These are phyloP conservation scores for Torrubiella hemipterigena DNA, from an alignment of 2,329 filamentous ascomycete species.

Conservation along the genomic window DNA sequence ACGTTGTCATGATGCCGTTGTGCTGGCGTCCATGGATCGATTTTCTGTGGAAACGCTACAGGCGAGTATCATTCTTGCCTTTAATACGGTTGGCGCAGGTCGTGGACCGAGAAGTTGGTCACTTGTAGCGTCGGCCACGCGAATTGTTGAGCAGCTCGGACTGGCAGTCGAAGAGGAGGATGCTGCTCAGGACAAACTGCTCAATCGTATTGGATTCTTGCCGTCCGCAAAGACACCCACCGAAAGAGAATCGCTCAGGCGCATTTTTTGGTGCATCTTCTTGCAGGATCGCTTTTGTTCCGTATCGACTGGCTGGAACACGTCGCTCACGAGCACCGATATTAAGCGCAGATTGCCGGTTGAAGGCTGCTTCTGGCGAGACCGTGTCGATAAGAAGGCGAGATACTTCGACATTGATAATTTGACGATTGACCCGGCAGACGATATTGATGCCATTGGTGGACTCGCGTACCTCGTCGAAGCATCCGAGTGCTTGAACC, in stretches of 20 bases:
- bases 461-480: constrained; percentile 25
- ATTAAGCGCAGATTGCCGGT: constrained; percentile 21
- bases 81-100: constrained; percentile 13
- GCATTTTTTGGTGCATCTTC: constrained; percentile 25
- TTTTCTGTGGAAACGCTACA: constrained; percentile 20
- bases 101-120: constrained; percentile 7
- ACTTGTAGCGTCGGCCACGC: constrained; percentile 7
- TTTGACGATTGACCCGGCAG: constrained; percentile 3
- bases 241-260: constrained; percentile 18
- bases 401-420: constrained; percentile 12
- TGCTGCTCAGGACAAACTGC: constrained; percentile 9
- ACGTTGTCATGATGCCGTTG: constrained; percentile 7
- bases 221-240: constrained; percentile 13
- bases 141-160: constrained; percentile 11
- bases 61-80: constrained; percentile 20
- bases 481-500: constrained; percentile 25
- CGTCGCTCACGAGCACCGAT: constrained; percentile 20
- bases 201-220: constrained; percentile 10
- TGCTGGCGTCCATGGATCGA: constrained; percentile 6
- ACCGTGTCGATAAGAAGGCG: constrained; percentile 14
- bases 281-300: constrained; percentile 20
- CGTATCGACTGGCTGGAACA: constrained; percentile 22
- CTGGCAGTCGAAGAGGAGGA: constrained; percentile 13
- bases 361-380: constrained; percentile 21
- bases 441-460: constrained; percentile 16